phyloP scores from a whole-genome alignment of 2,329 filamentous ascomycete genomes.

The Epichloe scottii region DNA sequence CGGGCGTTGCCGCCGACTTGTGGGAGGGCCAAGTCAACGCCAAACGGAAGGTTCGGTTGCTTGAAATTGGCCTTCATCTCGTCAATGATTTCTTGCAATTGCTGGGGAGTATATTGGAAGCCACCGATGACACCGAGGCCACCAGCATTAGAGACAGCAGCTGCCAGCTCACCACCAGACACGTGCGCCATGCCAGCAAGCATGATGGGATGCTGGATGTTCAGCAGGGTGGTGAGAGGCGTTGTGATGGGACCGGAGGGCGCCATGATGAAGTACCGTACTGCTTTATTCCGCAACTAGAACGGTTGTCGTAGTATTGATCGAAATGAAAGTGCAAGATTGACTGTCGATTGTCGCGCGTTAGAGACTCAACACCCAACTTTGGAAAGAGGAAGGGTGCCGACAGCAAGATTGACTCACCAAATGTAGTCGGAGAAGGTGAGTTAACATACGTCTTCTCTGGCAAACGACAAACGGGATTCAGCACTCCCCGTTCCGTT shows the following conservation, averaged over 20 bases:
- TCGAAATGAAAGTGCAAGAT: no score
- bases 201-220: slow-evolving; percentile 78
- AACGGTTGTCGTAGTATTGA: no score
- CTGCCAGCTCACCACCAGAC: slow-evolving; percentile 65
- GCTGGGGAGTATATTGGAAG: slow-evolving; percentile 58
- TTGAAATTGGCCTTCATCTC: slow-evolving; percentile 69
- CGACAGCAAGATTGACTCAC: no score
- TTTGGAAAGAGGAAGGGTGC: no score
- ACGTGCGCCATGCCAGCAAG: slow-evolving; percentile 90
- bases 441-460: no score
- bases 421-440: no score
- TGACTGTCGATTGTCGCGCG: no score
- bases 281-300: not conserved
- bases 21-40: slow-evolving; percentile 81
- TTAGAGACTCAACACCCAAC: no score
- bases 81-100: slow-evolving; percentile 68
- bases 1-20: slow-evolving; percentile 75
- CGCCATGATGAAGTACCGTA: slow-evolving; percentile 23
- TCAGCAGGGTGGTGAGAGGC: slow-evolving; percentile 64
- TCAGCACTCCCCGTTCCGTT: no score
- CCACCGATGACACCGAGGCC: slow-evolving; percentile 68
- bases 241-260: slow-evolving; percentile 51
- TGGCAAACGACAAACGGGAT: no score
- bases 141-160: slow-evolving; percentile 79
- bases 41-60: slow-evolving; percentile 64